Percentiles rank a stretch among this genome's conserved stretches.
Conservation (phyloP, 257 asterid species). For the Scutellaria barbata region DNA sequence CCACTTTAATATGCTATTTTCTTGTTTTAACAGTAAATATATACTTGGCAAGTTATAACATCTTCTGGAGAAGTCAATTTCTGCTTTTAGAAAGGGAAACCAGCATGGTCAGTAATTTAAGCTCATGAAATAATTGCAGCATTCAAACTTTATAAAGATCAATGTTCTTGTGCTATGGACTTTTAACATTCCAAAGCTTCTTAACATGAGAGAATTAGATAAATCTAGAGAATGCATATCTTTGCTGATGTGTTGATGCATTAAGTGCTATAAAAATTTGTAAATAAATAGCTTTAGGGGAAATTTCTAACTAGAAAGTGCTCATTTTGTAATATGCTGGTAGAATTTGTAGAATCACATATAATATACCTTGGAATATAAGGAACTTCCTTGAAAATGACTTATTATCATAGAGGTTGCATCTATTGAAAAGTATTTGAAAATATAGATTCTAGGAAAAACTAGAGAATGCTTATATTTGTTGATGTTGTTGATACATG, state of each 20-base stretch:
- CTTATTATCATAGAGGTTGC: background rate
- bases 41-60: background rate
- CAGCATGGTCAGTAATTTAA: background rate
- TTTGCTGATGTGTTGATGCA: no score
- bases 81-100: background rate
- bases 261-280: no score
- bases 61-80: background rate
- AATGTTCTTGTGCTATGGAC: conserved; percentile 8
- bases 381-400: background rate
- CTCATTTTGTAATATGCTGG: no score
- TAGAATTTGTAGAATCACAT: background rate
- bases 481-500: conserved; percentile 16
- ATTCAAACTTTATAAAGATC: background rate
- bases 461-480: conserved; percentile 10
- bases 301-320: no score
- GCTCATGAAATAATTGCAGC: background rate
- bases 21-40: no score
- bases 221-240: background rate
- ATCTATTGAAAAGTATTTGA: background rate
- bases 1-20: background rate
- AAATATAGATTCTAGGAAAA: background rate
- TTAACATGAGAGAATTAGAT: background rate
- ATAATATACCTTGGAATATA: background rate
- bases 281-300: no score
- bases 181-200: background rate